These are phyloP conservation scores for Benincasa hispida DNA, from an alignment of 306 rosid species.

Conservation along the genomic window DNA sequence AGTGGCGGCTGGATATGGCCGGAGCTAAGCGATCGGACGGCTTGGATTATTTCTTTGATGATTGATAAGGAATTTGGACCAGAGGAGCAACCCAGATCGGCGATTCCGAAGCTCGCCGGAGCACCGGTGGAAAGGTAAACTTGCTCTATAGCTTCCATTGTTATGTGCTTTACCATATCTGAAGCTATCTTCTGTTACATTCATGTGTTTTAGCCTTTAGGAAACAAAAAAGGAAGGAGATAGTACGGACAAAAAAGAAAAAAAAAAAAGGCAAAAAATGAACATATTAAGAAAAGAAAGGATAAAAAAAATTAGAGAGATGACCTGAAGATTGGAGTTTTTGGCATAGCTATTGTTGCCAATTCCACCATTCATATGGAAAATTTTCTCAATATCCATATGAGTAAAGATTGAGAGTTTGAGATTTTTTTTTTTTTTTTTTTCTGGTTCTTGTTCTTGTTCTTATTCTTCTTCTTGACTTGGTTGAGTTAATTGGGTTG, in stretches of 20 bases:
- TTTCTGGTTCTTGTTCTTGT: not conserved
- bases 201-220: not conserved
- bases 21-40: slow-evolving; percentile 33
- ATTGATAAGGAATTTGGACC: slow-evolving; percentile 70
- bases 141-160: slow-evolving; percentile 47
- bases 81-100: slow-evolving; percentile 90
- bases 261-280: not conserved
- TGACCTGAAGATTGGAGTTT: slow-evolving; percentile 75
- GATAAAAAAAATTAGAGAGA: slow-evolving; percentile 2
- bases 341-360: slow-evolving; percentile 84
- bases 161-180: slow-evolving; percentile 71
- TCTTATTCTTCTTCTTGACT: not conserved
- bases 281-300: not conserved
- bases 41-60: slow-evolving; percentile 62
- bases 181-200: slow-evolving; percentile 54
- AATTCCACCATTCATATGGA: slow-evolving; percentile 82
- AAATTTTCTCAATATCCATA: slow-evolving; percentile 72
- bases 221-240: not conserved
- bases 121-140: slow-evolving; percentile 32
- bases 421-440: too few species aligned
- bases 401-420: slow-evolving; percentile 4
- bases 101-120: slow-evolving; percentile 70
- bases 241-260: not conserved
- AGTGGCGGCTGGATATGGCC: slow-evolving; percentile 26
- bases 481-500: not conserved